These are phyloP conservation scores for Candida ulmi DNA, from an alignment of 805 yeast genomes.

Conservation along the genomic window DNA sequence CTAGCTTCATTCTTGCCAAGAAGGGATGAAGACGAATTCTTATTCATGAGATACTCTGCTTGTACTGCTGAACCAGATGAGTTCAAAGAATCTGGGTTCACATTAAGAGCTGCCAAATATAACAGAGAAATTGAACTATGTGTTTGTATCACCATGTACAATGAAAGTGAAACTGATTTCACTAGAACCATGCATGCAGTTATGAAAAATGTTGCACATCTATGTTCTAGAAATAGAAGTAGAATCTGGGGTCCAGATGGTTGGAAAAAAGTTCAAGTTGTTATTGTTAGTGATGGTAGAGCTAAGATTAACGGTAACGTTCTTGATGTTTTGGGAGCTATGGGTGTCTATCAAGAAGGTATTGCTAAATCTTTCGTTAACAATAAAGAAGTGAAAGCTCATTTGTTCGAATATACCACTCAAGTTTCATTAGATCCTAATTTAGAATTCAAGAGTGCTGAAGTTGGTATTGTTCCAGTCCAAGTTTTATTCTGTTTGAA, in stretches of 20 bases:
- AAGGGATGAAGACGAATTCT: slow-evolving; percentile 86
- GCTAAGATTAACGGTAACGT: slow-evolving; percentile 81
- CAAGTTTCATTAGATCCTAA: slow-evolving; percentile 90
- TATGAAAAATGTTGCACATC: slow-evolving; percentile 85
- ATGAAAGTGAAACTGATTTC: slow-evolving; percentile 85
- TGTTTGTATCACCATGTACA: slow-evolving; percentile 94
- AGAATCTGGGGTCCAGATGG: slow-evolving; percentile 93
- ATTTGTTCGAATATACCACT: slow-evolving; percentile 91
- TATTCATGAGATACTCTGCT: slow-evolving; percentile 96
- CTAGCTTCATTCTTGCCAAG: slow-evolving; percentile 78
- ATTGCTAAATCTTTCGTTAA: slow-evolving; percentile 93
- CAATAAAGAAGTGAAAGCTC: slow-evolving; percentile 87
- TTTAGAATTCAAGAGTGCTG: slow-evolving; percentile 84
- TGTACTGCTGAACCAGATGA: slow-evolving; percentile 92
- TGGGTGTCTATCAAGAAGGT: slow-evolving; percentile 97
- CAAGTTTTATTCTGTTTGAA: slow-evolving; percentile 90
- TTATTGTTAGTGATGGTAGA: slow-evolving; percentile 92
- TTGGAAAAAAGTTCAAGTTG: slow-evolving; percentile 94
- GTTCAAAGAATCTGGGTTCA: slow-evolving; percentile 73
- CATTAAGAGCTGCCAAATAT: slow-evolving; percentile 77
- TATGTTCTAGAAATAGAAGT: slow-evolving; percentile 75
- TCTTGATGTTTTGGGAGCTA: slow-evolving; percentile 81
- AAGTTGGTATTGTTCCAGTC: slow-evolving; percentile 88
- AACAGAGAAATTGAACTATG: slow-evolving; percentile 90
- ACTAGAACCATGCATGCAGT: slow-evolving; percentile 94